Percentiles rank a stretch among this genome's conserved stretches.
phyloP scores from a whole-genome alignment of 1,139 yeast species.

The Geotrichum siamense region DNA sequence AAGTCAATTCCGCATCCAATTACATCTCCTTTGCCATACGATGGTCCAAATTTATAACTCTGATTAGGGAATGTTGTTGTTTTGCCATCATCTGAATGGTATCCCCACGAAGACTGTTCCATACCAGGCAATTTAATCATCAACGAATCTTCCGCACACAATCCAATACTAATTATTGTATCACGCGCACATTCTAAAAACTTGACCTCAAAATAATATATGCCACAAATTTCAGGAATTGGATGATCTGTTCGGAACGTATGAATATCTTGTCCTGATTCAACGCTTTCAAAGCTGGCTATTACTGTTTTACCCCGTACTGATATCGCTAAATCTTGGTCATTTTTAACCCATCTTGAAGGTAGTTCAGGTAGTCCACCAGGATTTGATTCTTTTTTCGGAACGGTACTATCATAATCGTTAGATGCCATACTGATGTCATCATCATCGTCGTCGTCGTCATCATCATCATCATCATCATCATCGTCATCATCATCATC shows the following conservation, averaged over 20 bases:
- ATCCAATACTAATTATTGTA: conserved; percentile 31
- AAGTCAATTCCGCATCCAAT: conserved; percentile 84
- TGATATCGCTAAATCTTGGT: conserved; percentile 16
- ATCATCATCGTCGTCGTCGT: conserved; percentile 4
- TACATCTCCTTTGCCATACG: conserved; percentile 50
- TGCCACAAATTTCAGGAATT: conserved; percentile 42
- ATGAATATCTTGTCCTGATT: conserved; percentile 20
- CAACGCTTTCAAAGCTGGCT: conserved; percentile 20
- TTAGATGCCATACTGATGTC: not conserved
- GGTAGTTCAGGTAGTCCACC: conserved; percentile 18
- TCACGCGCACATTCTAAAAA: conserved; percentile 29
- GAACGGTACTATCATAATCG: not conserved
- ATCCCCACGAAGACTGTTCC: conserved; percentile 48
- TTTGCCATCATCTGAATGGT: conserved; percentile 51
- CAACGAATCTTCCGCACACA: conserved; percentile 29
- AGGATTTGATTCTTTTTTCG: not conserved
- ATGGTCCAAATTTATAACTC: conserved; percentile 21
- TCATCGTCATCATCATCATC: not conserved
- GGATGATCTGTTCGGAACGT: conserved; percentile 39
- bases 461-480: conserved; percentile 6
- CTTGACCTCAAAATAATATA: conserved; percentile 52
- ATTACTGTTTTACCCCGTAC: conserved; percentile 18
- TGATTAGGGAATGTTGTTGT: conserved; percentile 39
- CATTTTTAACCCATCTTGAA: conserved; percentile 23
- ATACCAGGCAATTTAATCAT: conserved; percentile 39